A percentile compares a stretch with the other conserved stretches of the same genome.
Conservation (phyloP, 2,329 filamentous ascomycete genomes). For the Ceratocystis destructans region DNA sequence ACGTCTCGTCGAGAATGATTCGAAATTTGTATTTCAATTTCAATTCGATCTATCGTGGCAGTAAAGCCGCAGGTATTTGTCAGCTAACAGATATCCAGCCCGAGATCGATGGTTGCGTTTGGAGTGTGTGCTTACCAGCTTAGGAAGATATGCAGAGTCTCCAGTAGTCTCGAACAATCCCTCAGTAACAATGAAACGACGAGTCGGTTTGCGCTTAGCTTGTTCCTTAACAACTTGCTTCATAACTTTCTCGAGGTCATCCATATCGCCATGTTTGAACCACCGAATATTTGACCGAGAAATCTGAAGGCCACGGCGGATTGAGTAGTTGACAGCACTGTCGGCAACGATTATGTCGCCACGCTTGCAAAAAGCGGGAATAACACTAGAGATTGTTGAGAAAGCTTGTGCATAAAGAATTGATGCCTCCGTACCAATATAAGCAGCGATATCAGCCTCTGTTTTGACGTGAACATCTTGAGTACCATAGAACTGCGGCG, state of each 20-base stretch:
- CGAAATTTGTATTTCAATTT: conserved; percentile 97
- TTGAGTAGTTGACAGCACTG: conserved; percentile 81
- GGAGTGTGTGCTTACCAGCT: conserved; percentile 46
- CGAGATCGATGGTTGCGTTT: neutral
- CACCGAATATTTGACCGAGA: conserved; percentile 81
- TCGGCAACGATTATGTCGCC: conserved; percentile 96
- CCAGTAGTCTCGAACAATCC: conserved; percentile 84
- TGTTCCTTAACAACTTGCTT: conserved; percentile 79
- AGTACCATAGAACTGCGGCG: conserved; percentile 94
- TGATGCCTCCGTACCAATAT: conserved; percentile 72
- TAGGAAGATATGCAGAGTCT: conserved; percentile 72
- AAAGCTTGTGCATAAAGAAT: conserved; percentile 96
- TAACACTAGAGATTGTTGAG: conserved; percentile 91
- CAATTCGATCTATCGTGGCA: conserved; percentile 46
- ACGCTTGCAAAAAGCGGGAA: conserved; percentile 91
- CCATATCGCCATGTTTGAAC: conserved; percentile 95
- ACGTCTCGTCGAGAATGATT: conserved; percentile 91
- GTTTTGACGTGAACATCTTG: conserved; percentile 98
- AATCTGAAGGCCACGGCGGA: conserved; percentile 87
- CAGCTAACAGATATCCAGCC: conserved; percentile 13
- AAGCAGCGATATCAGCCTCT: conserved; percentile 82
- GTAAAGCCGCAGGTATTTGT: neutral
- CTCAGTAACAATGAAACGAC: conserved; percentile 92
- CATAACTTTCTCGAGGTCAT: conserved; percentile 76
- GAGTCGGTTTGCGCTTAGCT: conserved; percentile 69